Evolutionary conservation across 176 grass and related monocot species (phyloP), one percentile per base, ranked within the genome.

Genomic region (Dendrocalamus sinicus): DNA sequence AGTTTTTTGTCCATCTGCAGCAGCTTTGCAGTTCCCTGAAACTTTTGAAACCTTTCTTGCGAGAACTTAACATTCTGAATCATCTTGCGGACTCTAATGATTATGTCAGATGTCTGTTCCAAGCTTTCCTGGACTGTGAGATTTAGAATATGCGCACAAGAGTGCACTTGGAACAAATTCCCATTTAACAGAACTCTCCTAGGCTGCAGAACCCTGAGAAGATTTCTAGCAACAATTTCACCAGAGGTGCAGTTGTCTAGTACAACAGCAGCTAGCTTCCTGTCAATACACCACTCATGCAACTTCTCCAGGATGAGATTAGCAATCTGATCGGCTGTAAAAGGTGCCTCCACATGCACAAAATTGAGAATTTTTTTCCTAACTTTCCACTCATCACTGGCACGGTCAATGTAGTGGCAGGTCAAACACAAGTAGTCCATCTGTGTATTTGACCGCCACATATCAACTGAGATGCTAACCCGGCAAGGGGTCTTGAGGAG

Each of bases 321-420:
- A 77, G 87, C 81, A 70, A 89, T 91, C 78, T 94, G 83, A 66
- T 88, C 86, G 45, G 73, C 48, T 72, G 84, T 82, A 39, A 89
- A 87, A 59, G 87, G 79, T 55, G 90, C 55, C 64, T 92, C 92
- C 32, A 94, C 55, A 75, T 88, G 92, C 79, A 96, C 86, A 80
- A 99, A 95, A 71, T 94, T 96, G 24, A 99, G 88, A 80, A 96
- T 94, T 79, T 91, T 99, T 92, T 96, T 96, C 87, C 90, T 79
- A 81, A 94, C 77, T 89, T 92, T 95, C 96, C 96, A 96, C 55
- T 99, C 93, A 58, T 93, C 85, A 73, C 81, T 83, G 12, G 78
- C 62, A 72, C 92, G 81, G 59, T 98, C 93, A 78, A 99, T 89
- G 70, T 92, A 96, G 83, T 99, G 93, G 83, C 93, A 92, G 45